Base-by-base conservation (phyloP, 139 green algal genomes). In the Dunaliella primolecta region DNA sequence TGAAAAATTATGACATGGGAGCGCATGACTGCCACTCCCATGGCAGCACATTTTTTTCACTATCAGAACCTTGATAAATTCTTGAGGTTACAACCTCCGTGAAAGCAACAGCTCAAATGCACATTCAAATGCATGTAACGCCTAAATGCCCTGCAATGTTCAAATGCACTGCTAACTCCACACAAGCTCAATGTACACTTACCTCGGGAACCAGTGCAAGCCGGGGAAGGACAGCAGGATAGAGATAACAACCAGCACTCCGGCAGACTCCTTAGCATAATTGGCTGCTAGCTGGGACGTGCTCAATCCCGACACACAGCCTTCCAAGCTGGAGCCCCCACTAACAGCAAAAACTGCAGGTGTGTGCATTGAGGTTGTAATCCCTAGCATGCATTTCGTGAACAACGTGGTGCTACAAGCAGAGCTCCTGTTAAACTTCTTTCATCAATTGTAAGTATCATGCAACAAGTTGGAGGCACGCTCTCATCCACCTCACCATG, bases 311-410 rank as follows among this genome's bases (percentile, higher is more conserved):
- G 79, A 37, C 37, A 37, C 79, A 3, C 79, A 3, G 2, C 75
- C 79, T 21, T 37, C 38, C 23, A 83, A 75, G 23, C 25, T 38
- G 2, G 24, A n/a, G 1, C 79, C 79, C 1, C 79, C 79, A 33
- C 79, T 83, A 29, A 83, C 79, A 75, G n/a, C 38, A 75, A 83
- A 83, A 29, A 83, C 79, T 83, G 79, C 79, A 75, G 27, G 29
- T 29, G 3, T 27, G 20, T 72, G n/a, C 1, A 71, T 20, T 33
- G 20, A 2, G 78, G 2, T 1, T 35, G 72, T 78, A 30, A 34
- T 34, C 72, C 23, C 23, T 78, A 27, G 24, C 23, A 35, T 3
- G 20, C 3, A 78, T 15, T 27, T 20, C 46, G 15, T 20, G 15
- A 81, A 55, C 27, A 81, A 3, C 31, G 29, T 3, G 3, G 23